Base-by-base conservation (phyloP, 2,329 filamentous ascomycete genomes). In the Calonectria henricotiae region DNA sequence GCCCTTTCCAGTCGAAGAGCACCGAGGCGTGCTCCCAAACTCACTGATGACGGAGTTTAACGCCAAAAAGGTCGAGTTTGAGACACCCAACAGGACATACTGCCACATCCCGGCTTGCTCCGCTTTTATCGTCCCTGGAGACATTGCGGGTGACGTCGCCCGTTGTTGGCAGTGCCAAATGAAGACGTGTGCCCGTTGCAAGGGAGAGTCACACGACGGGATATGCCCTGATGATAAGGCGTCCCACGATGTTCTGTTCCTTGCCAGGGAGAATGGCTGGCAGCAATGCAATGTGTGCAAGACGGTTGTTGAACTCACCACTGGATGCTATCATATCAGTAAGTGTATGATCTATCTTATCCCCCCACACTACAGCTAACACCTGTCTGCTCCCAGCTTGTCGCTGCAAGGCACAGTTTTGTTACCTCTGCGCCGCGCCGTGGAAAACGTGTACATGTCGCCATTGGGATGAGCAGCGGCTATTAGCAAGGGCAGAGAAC, bases 251-350 rank as follows among this genome's bases (percentile, higher is more conserved):
- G 49, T 89, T 0, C 69, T 89, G 0, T 62, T 77, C 0, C 62
- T 86, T 1, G 87, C 87, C 0, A 62, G 63, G 0, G 68, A 81
- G 0, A 78, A 87, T 2, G 82, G 83, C 0, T 91, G 89, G 89
- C 84, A 87, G 73, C 79, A 83, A 1, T 91, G 89, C 65, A 77
- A 73, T 3, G 54, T 67, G 0, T 91, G 89, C 71, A 70, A 70
- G 0, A 70, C 79, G 0, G 23, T 90, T 13, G 83, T 91, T 0
- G 88, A 90, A 76, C 77, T 89, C 0, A 55, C 77, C 0, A 12
- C 54, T 0, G 89, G 89, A 0, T 91, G 89, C 65, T 83, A 87
- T 58, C 89, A 91, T 65, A 90, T 91, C 3, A 88, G 89, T 90
- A 71, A 75, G 86, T 84, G 1, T 51, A 23, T 5, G 4, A 0